These are phyloP conservation scores for Amaranthus hypochondriacus DNA, from an alignment of 148 eudicot genomes.

Conservation along the genomic window DNA sequence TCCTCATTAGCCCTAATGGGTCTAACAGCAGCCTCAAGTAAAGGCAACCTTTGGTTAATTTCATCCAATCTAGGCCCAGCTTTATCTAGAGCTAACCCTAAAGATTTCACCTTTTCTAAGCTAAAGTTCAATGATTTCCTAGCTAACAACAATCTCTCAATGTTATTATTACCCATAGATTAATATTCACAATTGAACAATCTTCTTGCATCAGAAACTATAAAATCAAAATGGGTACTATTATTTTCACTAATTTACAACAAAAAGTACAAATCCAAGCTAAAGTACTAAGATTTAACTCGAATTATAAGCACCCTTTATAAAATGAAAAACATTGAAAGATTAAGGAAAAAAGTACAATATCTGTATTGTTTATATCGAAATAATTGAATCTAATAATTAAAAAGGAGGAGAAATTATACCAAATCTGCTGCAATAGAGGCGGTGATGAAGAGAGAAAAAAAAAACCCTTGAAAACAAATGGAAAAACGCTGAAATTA, in stretches of 20 bases:
- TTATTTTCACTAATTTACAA: background rate
- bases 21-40: conserved; percentile 61
- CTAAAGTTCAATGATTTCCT: conserved; percentile 46
- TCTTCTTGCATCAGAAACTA: conserved; percentile 26
- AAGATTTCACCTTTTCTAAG: conserved; percentile 50
- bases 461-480: background rate
- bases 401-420: background rate
- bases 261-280: conserved; percentile 7
- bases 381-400: conserved; percentile 3
- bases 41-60: conserved; percentile 55
- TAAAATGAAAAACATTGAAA: background rate
- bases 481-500: conserved; percentile 18
- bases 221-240: conserved; percentile 19
- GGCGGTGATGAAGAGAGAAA: conserved; percentile 8
- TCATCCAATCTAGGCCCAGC: conserved; percentile 65
- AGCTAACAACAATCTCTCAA: conserved; percentile 42
- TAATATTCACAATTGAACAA: conserved; percentile 19
- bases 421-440: conserved; percentile 17
- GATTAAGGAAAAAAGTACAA: conserved; percentile 6
- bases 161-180: conserved; percentile 27
- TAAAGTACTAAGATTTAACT: conserved; percentile 20
- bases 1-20: conserved; percentile 66
- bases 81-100: conserved; percentile 46
- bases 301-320: conserved; percentile 6
- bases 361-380: background rate